Evolutionary conservation across 202 grass and related monocot species (phyloP), one percentile per base, ranked within the genome.

Genomic region (Panicum virgatum): DNA sequence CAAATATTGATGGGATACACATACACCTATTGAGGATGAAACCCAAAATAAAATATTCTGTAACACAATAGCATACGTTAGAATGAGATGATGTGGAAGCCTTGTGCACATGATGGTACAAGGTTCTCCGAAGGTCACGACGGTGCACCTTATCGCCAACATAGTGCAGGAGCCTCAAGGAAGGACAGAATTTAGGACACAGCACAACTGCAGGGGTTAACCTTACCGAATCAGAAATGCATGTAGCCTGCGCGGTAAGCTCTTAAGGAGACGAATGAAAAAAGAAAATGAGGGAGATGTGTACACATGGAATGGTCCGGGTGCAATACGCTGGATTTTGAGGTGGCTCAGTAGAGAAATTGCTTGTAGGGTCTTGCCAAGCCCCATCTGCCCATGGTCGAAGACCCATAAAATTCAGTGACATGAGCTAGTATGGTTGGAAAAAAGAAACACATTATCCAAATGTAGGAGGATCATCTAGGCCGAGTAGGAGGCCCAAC

Each of bases 331-430:
- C 14, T 88, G 74, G 51, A 75, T 85, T 85, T 91, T 98, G 43
- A 98, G 82, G 70, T 94, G 91, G 77, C 88, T 95, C 80, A 98
- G 73, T 59, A 95, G 87, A 52, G 92, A 95, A 63, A 93, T 98
- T 72, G 92, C 92, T 65, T 98, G 96, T 32, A 98, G 87, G 83
- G 96, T 98, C 82, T 98, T 98, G 60, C 96, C 96, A 71, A 98
- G 83, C 7, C 96, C 96, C 96, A 98, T 98, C 88, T 98, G 89
- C 47, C 52, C 48, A 91, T n/a, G n/a, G n/a, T n/a, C n/a, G n/a
- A n/a, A n/a, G n/a, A n/a, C n/a, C n/a, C n/a, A n/a, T n/a, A n/a
- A n/a, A n/a, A n/a, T n/a, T n/a, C n/a, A n/a, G n/a, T n/a, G n/a
- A n/a, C n/a, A n/a, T 64, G 22, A 78, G 27, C 29, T 45, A 58